Evolutionary conservation across 169 alveolate genomes (phyloP), one percentile per base, ranked within the genome.

Genomic region (Plasmodium chabaudi): DNA sequence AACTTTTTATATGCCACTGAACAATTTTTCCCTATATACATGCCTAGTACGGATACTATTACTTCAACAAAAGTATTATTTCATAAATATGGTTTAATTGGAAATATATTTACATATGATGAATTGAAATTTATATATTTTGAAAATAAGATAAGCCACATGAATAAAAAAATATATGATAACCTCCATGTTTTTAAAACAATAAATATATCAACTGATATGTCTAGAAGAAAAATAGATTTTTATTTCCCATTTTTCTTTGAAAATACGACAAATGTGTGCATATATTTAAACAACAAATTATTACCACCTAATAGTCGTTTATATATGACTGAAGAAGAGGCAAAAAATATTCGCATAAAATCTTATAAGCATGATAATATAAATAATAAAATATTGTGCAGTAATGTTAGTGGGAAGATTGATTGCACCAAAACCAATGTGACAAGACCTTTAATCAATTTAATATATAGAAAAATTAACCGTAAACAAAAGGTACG

Each of bases 251-350:
- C 95, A 34, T 92, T 87, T 39, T 92, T 92, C 77, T 88, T 92
- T 57, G 95, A 92, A 61, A 92, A 92, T 59, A 86, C 91, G 1
- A 89, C 95, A 46, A 89, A 92, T 55, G 93, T 88, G 17, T 75
- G 94, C 4, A 70, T 92, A 5, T 89, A 84, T n/a, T 65, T 88
- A 34, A 92, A 92, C 39, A 91, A 88, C n/a, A 87, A 70, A 49
- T 64, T 92, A 12, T 73, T 92, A 15, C 95, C 95, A 7, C 91
- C 93, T 56, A 84, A 88, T 39, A 87, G 94, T 55, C 88, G 95
- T n/a, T 91, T 92, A 39, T 92, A 92, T 68, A 73, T 92, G 69
- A 89, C 94, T 5, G 95, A 92, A 34, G 95, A 92, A 57, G 95
- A 92, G 13, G 93, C 93, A 23, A 89, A 89, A 47, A 56, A 75